Evolutionary conservation across 2,329 filamentous ascomycete species (phyloP), one percentile per base, ranked within the genome.

Genomic region (Anthostomella pinea): DNA sequence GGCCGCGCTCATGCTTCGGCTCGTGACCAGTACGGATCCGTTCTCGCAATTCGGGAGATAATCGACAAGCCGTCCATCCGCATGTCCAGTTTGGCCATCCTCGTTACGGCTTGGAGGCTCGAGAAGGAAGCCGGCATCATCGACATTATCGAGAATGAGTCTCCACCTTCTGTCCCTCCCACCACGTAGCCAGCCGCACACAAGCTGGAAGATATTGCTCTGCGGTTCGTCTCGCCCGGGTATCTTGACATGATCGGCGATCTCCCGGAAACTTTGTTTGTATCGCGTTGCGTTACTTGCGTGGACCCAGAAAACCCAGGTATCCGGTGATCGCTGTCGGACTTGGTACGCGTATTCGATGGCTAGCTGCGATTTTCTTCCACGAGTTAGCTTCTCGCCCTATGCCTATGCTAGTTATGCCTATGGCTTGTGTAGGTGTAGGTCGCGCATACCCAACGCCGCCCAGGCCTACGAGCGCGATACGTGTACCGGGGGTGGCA

Each of bases 281-380:
- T 65, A 52, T 0, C 62, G 53, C 2, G 53, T 55, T 0, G 33
- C 20, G 3, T 45, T 62, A 3, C 42, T 50, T 0, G 58, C 60
- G 38, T 63, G 55, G 1, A 65, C 43, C 61, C 61, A 65, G 30
- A 65, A 64, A 1, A 61, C 43, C 11, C 57, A 62, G n/a, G 37
- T 34, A 4, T 39, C 23, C 8, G n/a, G n/a, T n/a, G n/a, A n/a
- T 39, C 19, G 3, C 17, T 10, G 14, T 38, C 20, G 14, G 29
- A 17, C 9, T 6, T 20, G 9, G 30, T 53, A 49, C 6, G 34
- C 37, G 19, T 40, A 16, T 38, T 51, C 45, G 18, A 48, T 46
- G n/a, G 39, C 48, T 6, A 45, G 33, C 17, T 51, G 45, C 31
- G 45, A 48, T 23, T 51, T 51, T 4, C n/a, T n/a, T n/a, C n/a